phyloP scores from a whole-genome alignment of 352 stramenopile species.

The Pythium scleroteichum region DNA sequence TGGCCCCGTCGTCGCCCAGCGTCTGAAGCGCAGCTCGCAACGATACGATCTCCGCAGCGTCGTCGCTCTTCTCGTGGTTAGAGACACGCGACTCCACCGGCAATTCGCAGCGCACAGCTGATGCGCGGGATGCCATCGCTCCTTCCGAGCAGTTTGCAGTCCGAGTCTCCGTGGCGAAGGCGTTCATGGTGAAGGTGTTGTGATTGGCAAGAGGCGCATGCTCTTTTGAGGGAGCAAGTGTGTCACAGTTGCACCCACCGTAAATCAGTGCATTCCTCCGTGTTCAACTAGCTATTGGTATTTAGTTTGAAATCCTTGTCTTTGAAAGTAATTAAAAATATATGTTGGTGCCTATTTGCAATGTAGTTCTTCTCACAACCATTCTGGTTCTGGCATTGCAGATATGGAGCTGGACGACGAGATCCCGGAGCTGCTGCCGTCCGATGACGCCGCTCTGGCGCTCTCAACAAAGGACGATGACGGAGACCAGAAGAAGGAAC shows the following conservation, averaged over 20 bases:
- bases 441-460: neutral
- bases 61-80: neutral
- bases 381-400: neutral
- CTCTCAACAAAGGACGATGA: neutral
- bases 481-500: neutral
- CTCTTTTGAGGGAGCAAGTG: no score
- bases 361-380: no score
- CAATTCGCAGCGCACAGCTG: neutral
- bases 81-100: neutral
- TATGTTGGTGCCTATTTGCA: neutral
- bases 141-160: no score
- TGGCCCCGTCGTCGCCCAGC: neutral
- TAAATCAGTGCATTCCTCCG: no score
- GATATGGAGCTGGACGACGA: conserved; percentile 22
- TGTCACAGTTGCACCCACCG: neutral
- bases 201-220: neutral
- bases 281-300: no score
- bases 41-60: neutral
- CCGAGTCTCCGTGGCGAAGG: no score
- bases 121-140: neutral
- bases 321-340: neutral
- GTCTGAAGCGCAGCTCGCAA: neutral
- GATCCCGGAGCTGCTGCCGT: conserved; percentile 22
- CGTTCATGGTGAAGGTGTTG: no score
- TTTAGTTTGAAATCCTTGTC: neutral